These are phyloP conservation scores for Exophiala xenobiotica DNA, from an alignment of 2,329 filamentous ascomycete genomes.

Conservation along the genomic window DNA sequence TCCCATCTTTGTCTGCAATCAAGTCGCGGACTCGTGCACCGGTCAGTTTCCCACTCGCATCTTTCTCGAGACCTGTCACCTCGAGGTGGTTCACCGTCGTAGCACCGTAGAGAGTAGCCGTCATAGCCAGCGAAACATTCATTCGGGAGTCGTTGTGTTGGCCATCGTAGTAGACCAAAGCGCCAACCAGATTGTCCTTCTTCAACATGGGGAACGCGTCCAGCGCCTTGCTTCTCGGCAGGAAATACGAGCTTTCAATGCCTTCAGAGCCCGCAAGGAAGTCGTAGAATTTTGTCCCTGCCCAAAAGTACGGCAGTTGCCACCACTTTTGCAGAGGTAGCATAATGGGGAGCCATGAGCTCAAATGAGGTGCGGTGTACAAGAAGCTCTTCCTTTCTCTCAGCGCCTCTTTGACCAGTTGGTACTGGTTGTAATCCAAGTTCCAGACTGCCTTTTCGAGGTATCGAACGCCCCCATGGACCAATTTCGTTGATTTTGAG, in stretches of 20 bases:
- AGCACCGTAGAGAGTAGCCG: slow-evolving; percentile 79
- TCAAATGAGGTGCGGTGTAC: slow-evolving; percentile 78
- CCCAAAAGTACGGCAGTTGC: slow-evolving; percentile 76
- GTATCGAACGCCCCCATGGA: slow-evolving; percentile 80
- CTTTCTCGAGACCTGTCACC: slow-evolving; percentile 73
- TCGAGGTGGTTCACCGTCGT: slow-evolving; percentile 83
- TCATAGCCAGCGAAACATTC: slow-evolving; percentile 87
- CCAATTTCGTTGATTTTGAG: slow-evolving; percentile 83
- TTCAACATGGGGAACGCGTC: slow-evolving; percentile 89
- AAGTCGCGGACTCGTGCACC: slow-evolving; percentile 73
- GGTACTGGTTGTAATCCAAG: slow-evolving; percentile 75
- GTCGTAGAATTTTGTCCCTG: slow-evolving; percentile 76
- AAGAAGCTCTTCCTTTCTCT: slow-evolving; percentile 80
- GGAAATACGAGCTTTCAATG: slow-evolving; percentile 84
- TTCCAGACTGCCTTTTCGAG: slow-evolving; percentile 84
- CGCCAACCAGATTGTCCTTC: slow-evolving; percentile 73
- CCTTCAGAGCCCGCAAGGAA: slow-evolving; percentile 81
- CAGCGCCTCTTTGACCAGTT: slow-evolving; percentile 76
- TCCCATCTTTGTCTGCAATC: slow-evolving; percentile 64
- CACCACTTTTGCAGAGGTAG: slow-evolving; percentile 79
- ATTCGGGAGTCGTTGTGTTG: slow-evolving; percentile 90
- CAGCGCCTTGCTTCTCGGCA: slow-evolving; percentile 80
- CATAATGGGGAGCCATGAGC: slow-evolving; percentile 78
- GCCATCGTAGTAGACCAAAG: slow-evolving; percentile 87
- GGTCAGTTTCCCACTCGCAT: slow-evolving; percentile 68